These are phyloP conservation scores for Trametes hirsuta DNA, from an alignment of 1,284 basidiomycete species.

Conservation along the genomic window DNA sequence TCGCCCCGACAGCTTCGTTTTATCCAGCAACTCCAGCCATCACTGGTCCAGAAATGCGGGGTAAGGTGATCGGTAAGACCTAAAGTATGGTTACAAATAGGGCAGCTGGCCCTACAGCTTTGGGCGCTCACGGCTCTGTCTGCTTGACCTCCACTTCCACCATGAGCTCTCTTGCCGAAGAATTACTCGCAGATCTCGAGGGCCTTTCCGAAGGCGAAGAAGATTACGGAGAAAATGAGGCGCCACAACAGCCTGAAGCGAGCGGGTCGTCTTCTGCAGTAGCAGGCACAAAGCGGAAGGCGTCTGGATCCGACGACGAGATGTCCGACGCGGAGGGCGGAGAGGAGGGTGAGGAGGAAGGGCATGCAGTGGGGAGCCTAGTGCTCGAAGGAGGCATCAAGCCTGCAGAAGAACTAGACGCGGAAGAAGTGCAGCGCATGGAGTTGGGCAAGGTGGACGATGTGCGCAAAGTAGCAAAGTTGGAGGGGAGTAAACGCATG, in stretches of 20 bases:
- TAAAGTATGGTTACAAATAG: not conserved
- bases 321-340: conserved; percentile 53
- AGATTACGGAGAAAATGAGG: conserved; percentile 50
- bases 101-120: not conserved
- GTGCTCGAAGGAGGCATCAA: conserved; percentile 89
- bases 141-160: conserved; percentile 3
- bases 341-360: conserved; percentile 44
- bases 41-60: not conserved
- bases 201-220: conserved; percentile 70
- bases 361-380: conserved; percentile 55
- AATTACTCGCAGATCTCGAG: conserved; percentile 87
- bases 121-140: not conserved
- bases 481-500: conserved; percentile 88
- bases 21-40: too few species aligned
- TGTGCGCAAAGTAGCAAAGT: conserved; percentile 84
- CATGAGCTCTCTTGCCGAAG: conserved; percentile 84
- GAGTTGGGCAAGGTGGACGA: conserved; percentile 84
- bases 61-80: conserved; percentile 6
- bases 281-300: conserved; percentile 64
- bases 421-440: conserved; percentile 91
- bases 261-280: conserved; percentile 27
- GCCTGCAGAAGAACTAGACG: conserved; percentile 93
- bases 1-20: too few species aligned
- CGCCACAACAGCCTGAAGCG: conserved; percentile 36
- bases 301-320: conserved; percentile 50